Base-by-base conservation (phyloP, 345 rosid species). In the Populus davidiana region DNA sequence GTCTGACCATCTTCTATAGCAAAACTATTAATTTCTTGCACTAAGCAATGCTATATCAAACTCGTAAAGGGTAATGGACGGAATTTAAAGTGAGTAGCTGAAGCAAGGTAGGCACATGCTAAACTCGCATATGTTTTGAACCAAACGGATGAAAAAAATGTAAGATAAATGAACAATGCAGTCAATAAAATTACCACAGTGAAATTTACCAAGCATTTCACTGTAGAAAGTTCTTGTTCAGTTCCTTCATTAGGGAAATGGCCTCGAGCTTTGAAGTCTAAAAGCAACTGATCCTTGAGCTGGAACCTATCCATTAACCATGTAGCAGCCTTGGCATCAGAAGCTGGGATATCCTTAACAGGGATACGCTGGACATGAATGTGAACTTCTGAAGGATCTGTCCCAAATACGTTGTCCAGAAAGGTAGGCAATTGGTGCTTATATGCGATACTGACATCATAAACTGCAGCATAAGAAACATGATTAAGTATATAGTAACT, bases 331-430 rank as follows among this genome's bases (percentile, higher is more conserved):
- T 86, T 91, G 61, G 25, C 77, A 20, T 88, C 85, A 63, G 85
- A 85, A 29, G 64, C 49, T 33, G 95, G 95, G 71, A 91, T 86
- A 25, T 88, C 83, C 29, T 83, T 77, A 2, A 78, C 35, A 7
- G 85, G 81, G 68, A 91, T 81, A 50, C 96, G 89, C 62, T 81
- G 86, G 69, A 91, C 84, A 54, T 93, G 94, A 43, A 93, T 86
- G 79, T 93, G 98, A 74, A 91, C 98, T 87, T 90, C 93, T 36
- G 93, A 88, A 33, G 98, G 94, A 87, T 86, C 92, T 50, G 90
- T 83, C 6, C 98, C 96, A 36, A 93, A 93, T 50, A 89, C 93
- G 65, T 90, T 93, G 89, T 93, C 94, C 87, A 93, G 7, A 80
- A 93, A 91, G 77, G 87, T 82, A 67, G 98, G 96, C 73, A 88